phyloP scores from a whole-genome alignment of 345 rosid species.

The Draba incana region DNA sequence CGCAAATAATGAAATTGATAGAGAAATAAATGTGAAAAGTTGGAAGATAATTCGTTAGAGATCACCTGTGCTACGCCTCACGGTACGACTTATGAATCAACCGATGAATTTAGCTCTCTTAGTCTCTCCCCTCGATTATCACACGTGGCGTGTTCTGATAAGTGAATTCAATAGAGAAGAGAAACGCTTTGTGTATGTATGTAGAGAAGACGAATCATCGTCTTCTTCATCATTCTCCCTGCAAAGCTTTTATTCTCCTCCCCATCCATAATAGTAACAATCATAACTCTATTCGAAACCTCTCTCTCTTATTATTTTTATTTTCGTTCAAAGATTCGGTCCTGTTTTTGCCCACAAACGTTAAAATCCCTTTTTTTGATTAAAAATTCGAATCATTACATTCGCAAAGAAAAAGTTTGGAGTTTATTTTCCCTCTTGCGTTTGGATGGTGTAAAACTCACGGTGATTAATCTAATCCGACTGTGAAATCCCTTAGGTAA shows the following conservation, averaged over 20 bases:
- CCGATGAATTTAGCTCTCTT: constrained; percentile 22
- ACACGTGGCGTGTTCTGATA: constrained; percentile 5
- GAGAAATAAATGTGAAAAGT: constrained; percentile 42
- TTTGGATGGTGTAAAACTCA: constrained; percentile 24
- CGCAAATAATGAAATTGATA: constrained; percentile 30
- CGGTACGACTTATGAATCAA: neutral
- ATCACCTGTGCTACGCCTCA: constrained; percentile 28
- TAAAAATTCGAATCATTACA: constrained; percentile 5
- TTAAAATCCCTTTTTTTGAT: constrained; percentile 25
- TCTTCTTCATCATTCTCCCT: constrained; percentile 37
- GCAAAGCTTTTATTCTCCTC: constrained; percentile 23
- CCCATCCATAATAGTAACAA: constrained; percentile 1
- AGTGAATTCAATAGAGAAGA: constrained; percentile 3
- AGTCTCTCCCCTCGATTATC: neutral
- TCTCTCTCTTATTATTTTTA: constrained; percentile 4
- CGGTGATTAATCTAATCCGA: constrained; percentile 20
- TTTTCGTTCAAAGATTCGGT: constrained; percentile 46
- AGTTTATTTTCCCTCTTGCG: neutral
- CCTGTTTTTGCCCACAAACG: constrained; percentile 40
- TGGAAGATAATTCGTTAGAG: constrained; percentile 40
- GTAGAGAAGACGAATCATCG: constrained; percentile 25
- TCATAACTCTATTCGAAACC: constrained; percentile 6
- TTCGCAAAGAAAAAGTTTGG: constrained; percentile 22
- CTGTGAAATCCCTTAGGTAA: constrained; percentile 53
- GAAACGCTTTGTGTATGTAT: constrained; percentile 31